Conservation (phyloP, 108 stramenopile genomes). For the Nitzschia putrida region DNA sequence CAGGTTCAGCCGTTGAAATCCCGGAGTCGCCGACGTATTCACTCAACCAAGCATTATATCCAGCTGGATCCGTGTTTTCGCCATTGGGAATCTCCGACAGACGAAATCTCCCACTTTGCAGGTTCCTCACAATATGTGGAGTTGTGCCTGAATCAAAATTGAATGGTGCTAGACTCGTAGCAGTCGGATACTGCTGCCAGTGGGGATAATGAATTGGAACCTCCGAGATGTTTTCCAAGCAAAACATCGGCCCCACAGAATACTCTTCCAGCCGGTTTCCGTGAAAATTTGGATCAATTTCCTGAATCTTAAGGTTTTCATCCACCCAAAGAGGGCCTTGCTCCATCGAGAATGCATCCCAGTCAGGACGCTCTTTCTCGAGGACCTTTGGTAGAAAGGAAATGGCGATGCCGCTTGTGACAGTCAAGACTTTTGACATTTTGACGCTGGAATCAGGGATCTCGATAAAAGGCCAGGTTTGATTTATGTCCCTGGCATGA, state of each 20-base stretch:
- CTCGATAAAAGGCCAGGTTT: too few relatives aligned
- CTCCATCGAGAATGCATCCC: slow-evolving; percentile 41
- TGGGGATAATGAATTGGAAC: slow-evolving; percentile 11
- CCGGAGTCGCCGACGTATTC: slow-evolving; percentile 36
- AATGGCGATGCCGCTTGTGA: slow-evolving; percentile 36
- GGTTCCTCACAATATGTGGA: slow-evolving; percentile 34
- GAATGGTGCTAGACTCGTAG: slow-evolving; percentile 9
- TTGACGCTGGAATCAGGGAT: slow-evolving; percentile 44
- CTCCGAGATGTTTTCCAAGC: slow-evolving; percentile 5
- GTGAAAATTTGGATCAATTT: too few relatives aligned
- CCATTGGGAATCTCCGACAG: slow-evolving; percentile 25
- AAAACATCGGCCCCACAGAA: too few relatives aligned
- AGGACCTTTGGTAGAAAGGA: slow-evolving; percentile 27
- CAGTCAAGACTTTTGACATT: slow-evolving; percentile 21
- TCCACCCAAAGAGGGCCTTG: slow-evolving; percentile 26
- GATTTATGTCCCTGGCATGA: too few relatives aligned
- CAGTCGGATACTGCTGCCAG: slow-evolving; percentile 34
- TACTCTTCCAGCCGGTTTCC: too few relatives aligned
- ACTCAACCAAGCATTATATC: too few relatives aligned
- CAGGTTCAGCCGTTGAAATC: slow-evolving; percentile 17
- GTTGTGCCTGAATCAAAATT: slow-evolving; percentile 1
- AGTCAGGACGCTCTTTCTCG: slow-evolving; percentile 23
- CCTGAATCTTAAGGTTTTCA: slow-evolving; percentile 17
- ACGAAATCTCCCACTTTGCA: slow-evolving; percentile 9
- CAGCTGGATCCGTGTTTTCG: slow-evolving; percentile 2